These are phyloP conservation scores for Forsythia viridissima DNA, from an alignment of 257 asterid species.

Conservation along the genomic window DNA sequence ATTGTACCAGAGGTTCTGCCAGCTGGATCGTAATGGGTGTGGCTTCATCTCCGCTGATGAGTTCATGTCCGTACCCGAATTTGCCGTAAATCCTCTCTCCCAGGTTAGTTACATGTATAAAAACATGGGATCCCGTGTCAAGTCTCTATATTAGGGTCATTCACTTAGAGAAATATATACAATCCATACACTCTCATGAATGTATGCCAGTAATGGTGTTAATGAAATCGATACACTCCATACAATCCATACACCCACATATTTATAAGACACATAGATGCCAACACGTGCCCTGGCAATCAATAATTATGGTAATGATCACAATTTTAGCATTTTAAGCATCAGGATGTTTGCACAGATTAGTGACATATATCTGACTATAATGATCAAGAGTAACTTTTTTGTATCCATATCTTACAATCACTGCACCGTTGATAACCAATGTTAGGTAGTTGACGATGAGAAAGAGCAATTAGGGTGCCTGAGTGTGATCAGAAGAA, in stretches of 20 bases:
- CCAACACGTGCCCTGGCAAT: neutral
- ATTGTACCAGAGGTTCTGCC: constrained; percentile 58
- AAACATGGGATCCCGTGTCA: neutral
- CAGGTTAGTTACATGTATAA: constrained; percentile 29
- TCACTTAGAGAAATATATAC: no score
- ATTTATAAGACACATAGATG: neutral
- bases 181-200: neutral
- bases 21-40: constrained; percentile 51
- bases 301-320: neutral
- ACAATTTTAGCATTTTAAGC: neutral
- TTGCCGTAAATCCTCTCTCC: constrained; percentile 62
- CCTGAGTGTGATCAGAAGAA: neutral
- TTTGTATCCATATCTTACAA: neutral
- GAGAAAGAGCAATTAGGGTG: neutral
- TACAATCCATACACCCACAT: no score
- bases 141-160: neutral
- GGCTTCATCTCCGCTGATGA: constrained; percentile 60
- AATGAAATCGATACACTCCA: neutral
- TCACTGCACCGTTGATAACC: neutral
- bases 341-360: neutral
- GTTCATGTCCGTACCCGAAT: constrained; percentile 62
- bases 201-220: neutral
- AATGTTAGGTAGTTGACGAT: neutral
- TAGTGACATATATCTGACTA: neutral
- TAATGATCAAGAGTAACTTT: neutral